Evolutionary conservation across 495 filamentous ascomycete species (phyloP).

Genomic region (Penicillium soppii): DNA sequence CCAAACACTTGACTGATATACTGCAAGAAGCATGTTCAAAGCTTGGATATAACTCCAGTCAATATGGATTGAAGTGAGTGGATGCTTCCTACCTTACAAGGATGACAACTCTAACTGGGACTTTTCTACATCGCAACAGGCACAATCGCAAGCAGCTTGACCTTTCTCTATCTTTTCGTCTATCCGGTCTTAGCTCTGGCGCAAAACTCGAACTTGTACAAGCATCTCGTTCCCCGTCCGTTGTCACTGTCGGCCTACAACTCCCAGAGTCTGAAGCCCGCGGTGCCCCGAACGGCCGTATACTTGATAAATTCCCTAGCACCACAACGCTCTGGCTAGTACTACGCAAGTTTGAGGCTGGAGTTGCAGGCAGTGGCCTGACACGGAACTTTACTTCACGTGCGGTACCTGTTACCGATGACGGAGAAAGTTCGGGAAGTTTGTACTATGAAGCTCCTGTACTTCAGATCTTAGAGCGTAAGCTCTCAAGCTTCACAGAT

Average conservation of each 20-base stretch:
- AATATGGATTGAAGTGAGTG: constrained; percentile 77
- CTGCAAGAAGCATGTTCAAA: constrained; percentile 83
- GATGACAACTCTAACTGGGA: constrained; percentile 9
- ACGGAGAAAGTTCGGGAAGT: constrained; percentile 62
- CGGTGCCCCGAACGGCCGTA: constrained; percentile 55
- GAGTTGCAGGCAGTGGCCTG: constrained; percentile 51
- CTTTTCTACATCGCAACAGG: constrained; percentile 37
- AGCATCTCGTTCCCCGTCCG: constrained; percentile 74
- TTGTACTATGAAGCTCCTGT: constrained; percentile 84
- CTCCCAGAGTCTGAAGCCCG: constrained; percentile 65
- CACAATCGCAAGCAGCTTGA: constrained; percentile 82
- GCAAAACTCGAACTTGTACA: constrained; percentile 92
- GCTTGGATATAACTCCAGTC: constrained; percentile 66
- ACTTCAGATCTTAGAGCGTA: constrained; percentile 76
- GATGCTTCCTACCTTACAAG: neutral
- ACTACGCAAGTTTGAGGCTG: constrained; percentile 81
- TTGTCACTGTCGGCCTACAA: constrained; percentile 82
- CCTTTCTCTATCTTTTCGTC: constrained; percentile 79
- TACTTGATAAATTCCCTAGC: constrained; percentile 80
- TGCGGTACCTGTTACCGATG: constrained; percentile 60
- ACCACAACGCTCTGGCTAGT: constrained; percentile 84
- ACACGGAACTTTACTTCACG: constrained; percentile 76
- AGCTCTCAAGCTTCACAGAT: constrained; percentile 71
- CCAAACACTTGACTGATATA: constrained; percentile 77
- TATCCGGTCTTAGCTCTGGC: constrained; percentile 79